Percentiles rank a stretch among this genome's conserved stretches.
Evolutionary conservation across 441 rosid species (phyloP).

Genomic region (Omphalea diandra): DNA sequence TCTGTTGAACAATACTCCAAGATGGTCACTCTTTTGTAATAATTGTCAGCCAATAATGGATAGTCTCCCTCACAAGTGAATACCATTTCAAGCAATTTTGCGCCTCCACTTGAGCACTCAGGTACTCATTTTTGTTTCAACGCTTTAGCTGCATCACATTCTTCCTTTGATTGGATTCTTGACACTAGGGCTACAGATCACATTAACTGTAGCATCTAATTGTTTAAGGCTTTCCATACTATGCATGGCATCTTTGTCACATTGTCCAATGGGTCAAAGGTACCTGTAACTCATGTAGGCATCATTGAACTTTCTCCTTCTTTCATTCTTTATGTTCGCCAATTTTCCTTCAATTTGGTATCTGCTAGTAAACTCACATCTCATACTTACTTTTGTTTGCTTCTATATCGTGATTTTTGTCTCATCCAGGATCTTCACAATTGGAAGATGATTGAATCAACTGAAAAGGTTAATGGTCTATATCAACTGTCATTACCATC

Average conservation of each 20-base stretch:
- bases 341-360: neutral
- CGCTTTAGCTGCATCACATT: no score
- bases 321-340: neutral
- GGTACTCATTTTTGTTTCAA: no score
- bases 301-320: neutral
- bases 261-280: neutral
- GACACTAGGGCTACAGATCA: no score
- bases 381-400: neutral
- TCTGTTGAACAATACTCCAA: neutral
- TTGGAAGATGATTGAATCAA: neutral
- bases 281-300: neutral
- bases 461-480: neutral
- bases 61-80: no score
- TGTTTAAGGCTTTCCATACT: fast-evolving
- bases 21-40: neutral
- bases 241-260: neutral
- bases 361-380: conserved; percentile 1
- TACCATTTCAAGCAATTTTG: no score
- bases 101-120: no score
- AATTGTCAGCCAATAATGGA: no score
- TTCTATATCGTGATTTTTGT: neutral
- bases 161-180: no score
- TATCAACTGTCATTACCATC: neutral
- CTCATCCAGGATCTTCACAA: neutral
- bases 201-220: neutral